Evolutionary conservation across 2,329 filamentous ascomycete species (phyloP), one percentile per base, ranked within the genome.

Genomic region (Phyllosticta citriasiana): DNA sequence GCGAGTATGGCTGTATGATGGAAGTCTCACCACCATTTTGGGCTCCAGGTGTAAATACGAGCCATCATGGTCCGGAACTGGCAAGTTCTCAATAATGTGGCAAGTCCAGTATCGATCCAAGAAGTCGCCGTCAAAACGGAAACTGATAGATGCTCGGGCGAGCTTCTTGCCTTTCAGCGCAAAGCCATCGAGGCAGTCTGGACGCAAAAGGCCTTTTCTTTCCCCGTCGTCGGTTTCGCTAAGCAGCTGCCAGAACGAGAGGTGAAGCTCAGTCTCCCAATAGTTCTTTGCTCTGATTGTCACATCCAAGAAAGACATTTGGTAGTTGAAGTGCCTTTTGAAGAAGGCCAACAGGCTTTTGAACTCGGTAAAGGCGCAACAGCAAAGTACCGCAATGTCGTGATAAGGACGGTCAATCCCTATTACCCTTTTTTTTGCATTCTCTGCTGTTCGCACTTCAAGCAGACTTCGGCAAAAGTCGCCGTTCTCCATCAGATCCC

Each of bases 61-160:
- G 27, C 9, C 27, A 10, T 53, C 16, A 2, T 16, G 14, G 2
- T 14, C 10, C 1, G 8, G 4, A 3, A 27, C 27, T 5, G n/a
- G 33, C 7, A 59, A 19, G 5, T 33, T 7, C 10, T 40, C 63
- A 14, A 70, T 57, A n/a, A 69, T 57, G 54, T 69, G 64, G 47
- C 70, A 71, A 1, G 71, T 73, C 71, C 71, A 73, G 40, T 68
- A 72, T 0, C 70, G 66, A 52, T 73, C 71, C 25, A 70, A 72
- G 47, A 71, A 70, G 60, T 73, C 70, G 3, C 71, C 70, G 7
- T 62, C 50, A 33, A 73, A 70, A 6, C 67, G 66, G 40, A 73
- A 73, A 0, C 70, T 63, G 25, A 66, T 65, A 0, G 66, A 63
- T 0, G 64, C 65, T 52, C 64, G 63, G 5, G 61, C 47, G 19